Conservation (phyloP, 768 basidiomycete species). For the Strobilomyces echinocephalus region DNA sequence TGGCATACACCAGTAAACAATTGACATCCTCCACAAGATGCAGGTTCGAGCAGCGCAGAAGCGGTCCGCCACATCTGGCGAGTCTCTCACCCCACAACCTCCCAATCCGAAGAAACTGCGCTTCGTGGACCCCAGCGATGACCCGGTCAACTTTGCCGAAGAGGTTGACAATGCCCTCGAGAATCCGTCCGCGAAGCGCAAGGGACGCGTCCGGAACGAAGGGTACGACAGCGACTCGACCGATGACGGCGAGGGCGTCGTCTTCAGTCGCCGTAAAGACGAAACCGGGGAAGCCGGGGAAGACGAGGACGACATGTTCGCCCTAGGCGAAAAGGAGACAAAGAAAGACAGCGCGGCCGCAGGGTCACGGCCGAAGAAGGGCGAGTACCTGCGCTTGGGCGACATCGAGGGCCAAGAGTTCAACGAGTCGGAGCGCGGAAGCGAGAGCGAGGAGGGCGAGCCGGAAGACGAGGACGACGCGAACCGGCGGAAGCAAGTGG, state of each 20-base stretch:
- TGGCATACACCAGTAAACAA: constrained; percentile 22
- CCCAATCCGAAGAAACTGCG: constrained; percentile 62
- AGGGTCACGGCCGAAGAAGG: constrained; percentile 49
- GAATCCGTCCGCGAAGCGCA: constrained; percentile 53
- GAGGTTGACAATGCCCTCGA: constrained; percentile 75
- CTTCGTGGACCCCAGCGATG: constrained; percentile 71
- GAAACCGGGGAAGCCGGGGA: constrained; percentile 51
- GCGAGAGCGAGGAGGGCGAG: constrained; percentile 37
- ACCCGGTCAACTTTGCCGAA: constrained; percentile 71
- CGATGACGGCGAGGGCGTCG: constrained; percentile 93
- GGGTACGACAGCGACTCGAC: constrained; percentile 94
- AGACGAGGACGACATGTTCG: constrained; percentile 80
- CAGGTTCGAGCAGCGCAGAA: constrained; percentile 38
- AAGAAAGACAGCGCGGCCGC: constrained; percentile 40
- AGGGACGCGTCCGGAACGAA: constrained; percentile 75
- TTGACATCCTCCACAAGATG: constrained; percentile 23
- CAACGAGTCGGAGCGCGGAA: constrained; percentile 31
- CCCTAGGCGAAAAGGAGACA: constrained; percentile 56
- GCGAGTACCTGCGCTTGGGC: constrained; percentile 77
- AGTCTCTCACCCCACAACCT: constrained; percentile 29
- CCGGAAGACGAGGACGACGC: constrained; percentile 72
- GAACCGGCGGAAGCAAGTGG: constrained; percentile 67
- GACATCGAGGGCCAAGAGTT: constrained; percentile 99
- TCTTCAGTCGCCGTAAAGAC: constrained; percentile 65
- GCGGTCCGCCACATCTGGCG: constrained; percentile 38